phyloP scores from a whole-genome alignment of 345 rosid species.

The Anacardium occidentale region DNA sequence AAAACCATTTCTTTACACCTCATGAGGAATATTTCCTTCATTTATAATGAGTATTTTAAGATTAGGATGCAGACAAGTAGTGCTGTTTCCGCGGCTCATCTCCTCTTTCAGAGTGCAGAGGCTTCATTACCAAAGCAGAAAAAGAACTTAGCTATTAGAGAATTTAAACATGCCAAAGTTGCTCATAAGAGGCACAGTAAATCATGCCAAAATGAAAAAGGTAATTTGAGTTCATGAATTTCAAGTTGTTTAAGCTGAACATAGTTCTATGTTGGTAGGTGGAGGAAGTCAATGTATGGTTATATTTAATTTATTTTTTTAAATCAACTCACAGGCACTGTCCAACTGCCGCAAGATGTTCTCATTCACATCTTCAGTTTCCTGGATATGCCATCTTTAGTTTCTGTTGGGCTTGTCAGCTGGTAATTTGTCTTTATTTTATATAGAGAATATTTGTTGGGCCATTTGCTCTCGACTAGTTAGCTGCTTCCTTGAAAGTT shows the following conservation, averaged over 20 bases:
- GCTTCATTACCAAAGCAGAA: constrained; percentile 77
- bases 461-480: not conserved
- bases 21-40: too few relatives aligned
- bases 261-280: not conserved
- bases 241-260: not conserved
- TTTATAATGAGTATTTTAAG: not conserved
- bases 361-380: constrained; percentile 60
- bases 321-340: constrained; percentile 37
- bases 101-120: constrained; percentile 65
- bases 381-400: constrained; percentile 61
- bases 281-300: not conserved
- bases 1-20: not conserved
- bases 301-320: not conserved
- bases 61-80: constrained; percentile 58
- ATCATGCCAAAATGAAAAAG: constrained; percentile 38
- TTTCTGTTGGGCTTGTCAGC: constrained; percentile 56
- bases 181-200: constrained; percentile 60
- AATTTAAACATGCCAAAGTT: constrained; percentile 77
- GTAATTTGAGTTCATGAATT: constrained; percentile 21
- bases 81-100: constrained; percentile 68
- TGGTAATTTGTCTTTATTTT: constrained; percentile 42
- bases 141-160: constrained; percentile 59
- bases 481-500: not conserved
- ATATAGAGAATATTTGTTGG: not conserved
- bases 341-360: constrained; percentile 70